Conservation (phyloP, 129 eudicot species). For the Lactuca saligna region DNA sequence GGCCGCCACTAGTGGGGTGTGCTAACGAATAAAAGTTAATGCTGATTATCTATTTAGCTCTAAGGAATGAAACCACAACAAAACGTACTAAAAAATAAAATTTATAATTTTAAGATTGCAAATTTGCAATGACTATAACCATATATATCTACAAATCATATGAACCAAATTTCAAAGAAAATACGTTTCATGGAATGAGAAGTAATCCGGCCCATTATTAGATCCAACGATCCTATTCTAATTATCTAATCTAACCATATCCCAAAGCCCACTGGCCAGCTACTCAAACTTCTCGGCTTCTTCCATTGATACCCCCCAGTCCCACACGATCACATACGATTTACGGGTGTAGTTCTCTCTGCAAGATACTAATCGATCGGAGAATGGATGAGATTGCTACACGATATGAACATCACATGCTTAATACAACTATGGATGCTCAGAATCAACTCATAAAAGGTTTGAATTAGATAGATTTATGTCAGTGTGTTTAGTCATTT, state of each 20-base stretch:
- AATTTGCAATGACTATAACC: too few relatives aligned
- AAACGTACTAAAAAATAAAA: too few relatives aligned
- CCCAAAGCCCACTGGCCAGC: not conserved
- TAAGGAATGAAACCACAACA: too few relatives aligned
- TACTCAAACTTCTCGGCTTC: conserved; percentile 4
- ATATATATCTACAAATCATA: too few relatives aligned
- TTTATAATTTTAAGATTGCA: too few relatives aligned
- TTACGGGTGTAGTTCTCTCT: not conserved
- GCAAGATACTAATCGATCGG: conserved; percentile 2
- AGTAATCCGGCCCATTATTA: not conserved
- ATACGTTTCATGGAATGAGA: not conserved
- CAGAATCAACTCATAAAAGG: conserved; percentile 18
- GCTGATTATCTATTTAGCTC: too few relatives aligned
- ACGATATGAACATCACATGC: not conserved
- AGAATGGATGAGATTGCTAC: conserved; percentile 17
- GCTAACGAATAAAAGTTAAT: too few relatives aligned
- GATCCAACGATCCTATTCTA: not conserved
- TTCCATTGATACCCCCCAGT: conserved; percentile 3
- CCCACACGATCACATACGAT: conserved; percentile 7
- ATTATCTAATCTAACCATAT: not conserved
- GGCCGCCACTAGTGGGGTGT: too few relatives aligned
- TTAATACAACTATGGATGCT: conserved; percentile 16
- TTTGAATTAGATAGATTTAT: conserved; percentile 17
- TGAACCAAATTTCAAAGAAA: too few relatives aligned
- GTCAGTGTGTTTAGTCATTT: conserved; percentile 4